Evolutionary conservation across 2,329 filamentous ascomycete genomes (phyloP).

Genomic region (Fusarium ambrosium): DNA sequence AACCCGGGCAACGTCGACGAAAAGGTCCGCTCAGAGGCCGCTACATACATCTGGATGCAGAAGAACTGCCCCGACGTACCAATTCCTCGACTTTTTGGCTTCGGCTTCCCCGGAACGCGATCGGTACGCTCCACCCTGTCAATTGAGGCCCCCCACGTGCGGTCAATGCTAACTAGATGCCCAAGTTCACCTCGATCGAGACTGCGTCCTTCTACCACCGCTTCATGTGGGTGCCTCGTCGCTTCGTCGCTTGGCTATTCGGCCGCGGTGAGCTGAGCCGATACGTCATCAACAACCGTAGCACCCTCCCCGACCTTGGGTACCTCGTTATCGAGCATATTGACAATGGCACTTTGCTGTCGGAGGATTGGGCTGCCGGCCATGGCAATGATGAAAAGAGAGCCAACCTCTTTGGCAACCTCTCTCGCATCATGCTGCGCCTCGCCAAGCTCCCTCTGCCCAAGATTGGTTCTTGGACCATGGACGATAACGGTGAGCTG

Average conservation of each 20-base stretch:
- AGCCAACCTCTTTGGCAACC: slow-evolving; percentile 46
- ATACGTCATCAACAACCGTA: slow-evolving; percentile 11
- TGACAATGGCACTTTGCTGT: slow-evolving; percentile 32
- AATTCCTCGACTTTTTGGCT: slow-evolving; percentile 38
- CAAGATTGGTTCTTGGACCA: slow-evolving; percentile 47
- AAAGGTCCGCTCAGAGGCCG: slow-evolving; percentile 51
- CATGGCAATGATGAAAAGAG: neutral
- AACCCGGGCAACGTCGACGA: slow-evolving; percentile 58
- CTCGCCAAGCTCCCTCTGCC: slow-evolving; percentile 45
- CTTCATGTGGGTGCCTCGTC: slow-evolving; percentile 10
- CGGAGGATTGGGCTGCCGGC: slow-evolving; percentile 29
- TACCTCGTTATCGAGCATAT: slow-evolving; percentile 21
- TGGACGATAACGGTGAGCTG: slow-evolving; percentile 48
- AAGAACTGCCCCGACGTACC: slow-evolving; percentile 42
- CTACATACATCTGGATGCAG: slow-evolving; percentile 41
- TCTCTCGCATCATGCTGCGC: slow-evolving; percentile 43
- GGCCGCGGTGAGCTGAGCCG: neutral
- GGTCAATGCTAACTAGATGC: neutral
- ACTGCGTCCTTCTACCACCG: slow-evolving; percentile 11
- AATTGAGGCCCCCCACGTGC: neutral
- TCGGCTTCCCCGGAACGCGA: slow-evolving; percentile 33
- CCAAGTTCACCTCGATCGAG: slow-evolving; percentile 17
- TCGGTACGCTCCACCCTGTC: slow-evolving; percentile 9
- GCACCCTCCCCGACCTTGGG: slow-evolving; percentile 12
- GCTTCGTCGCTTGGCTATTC: neutral